Evolutionary conservation across 495 filamentous ascomycete genomes (phyloP).

Genomic region (Lichina pygmaea): DNA sequence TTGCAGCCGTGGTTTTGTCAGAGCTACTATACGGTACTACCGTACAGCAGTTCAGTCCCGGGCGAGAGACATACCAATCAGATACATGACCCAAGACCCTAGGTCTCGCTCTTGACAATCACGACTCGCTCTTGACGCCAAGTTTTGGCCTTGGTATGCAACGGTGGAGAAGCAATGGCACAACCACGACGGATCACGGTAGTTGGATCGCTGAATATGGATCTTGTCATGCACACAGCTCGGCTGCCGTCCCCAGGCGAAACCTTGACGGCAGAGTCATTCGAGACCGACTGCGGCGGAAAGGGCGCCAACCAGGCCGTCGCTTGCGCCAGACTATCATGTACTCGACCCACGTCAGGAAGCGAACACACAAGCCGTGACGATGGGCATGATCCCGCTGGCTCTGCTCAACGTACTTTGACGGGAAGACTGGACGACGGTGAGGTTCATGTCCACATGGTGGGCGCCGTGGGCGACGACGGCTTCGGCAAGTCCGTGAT

Average conservation of each 20-base stretch:
- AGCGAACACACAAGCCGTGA: not conserved
- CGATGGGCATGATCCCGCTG: not conserved
- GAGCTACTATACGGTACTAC: too few species aligned
- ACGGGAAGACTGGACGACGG: conserved; percentile 3
- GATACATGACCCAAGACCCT: too few species aligned
- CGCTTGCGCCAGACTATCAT: conserved; percentile 39
- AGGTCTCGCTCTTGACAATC: too few species aligned
- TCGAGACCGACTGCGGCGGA: conserved; percentile 58
- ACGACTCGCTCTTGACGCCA: too few species aligned
- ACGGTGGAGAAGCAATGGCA: too few species aligned
- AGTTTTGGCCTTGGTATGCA: too few species aligned
- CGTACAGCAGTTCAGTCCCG: too few species aligned
- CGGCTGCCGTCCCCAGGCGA: conserved; percentile 66
- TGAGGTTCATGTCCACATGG: conserved; percentile 45
- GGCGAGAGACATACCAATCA: too few species aligned
- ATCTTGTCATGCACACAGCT: conserved; percentile 65
- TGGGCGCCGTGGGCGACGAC: conserved; percentile 59
- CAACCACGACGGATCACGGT: conserved; percentile 28
- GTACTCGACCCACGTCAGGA: conserved; percentile 6
- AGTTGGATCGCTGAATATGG: conserved; percentile 80
- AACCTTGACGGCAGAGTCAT: conserved; percentile 56
- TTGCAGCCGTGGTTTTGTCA: too few species aligned
- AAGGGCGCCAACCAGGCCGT: conserved; percentile 95
- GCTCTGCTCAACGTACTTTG: conserved; percentile 3
- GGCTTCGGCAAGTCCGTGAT: conserved; percentile 26